Base-by-base conservation (phyloP, 257 asterid species). In the Coffea eugenioides region DNA sequence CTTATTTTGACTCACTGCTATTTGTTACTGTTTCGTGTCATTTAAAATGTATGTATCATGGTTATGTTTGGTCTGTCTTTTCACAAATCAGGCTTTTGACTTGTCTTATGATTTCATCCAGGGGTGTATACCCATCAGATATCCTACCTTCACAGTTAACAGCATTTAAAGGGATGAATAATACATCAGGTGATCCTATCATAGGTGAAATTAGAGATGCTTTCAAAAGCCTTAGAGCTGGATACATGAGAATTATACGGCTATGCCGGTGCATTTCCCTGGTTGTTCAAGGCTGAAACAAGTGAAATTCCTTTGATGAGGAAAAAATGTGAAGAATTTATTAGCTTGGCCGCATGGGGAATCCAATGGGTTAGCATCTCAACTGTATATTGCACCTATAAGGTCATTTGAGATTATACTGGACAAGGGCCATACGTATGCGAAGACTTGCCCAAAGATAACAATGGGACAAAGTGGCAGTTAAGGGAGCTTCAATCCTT, bases 121-220 rank as follows among this genome's bases (percentile, higher is more conserved):
- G 98, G 15, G 98, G 97, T 45, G 75, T 93, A 73, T 95, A 95
- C 79, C 98, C 99, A 45, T 90, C 90, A 13, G 97, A 92, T 69
- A 73, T 85, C 81, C 77, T 92, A 82, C 98, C 97, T 56, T 83
- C 84, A 43, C 86, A 86, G 82, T 69, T 86, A 65, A 77, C 87
- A 78, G 78, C 85, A 31, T 74, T 78, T 31, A 85, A 72, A 73
- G 82, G 78, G 66, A 46, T 25, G 8, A 81, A 82, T 46, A 48
- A 46, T 81, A 79, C 74, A 39, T 49, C 8, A 34, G 77, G 82
- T 62, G 82, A 76, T 71, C 78, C 82, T 13, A 43, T 84, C 69
- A 49, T 84, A 12, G 84, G 81, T 75, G 90, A 89, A 77, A 85
- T 94, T 59, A 76, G 80, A 77, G 84, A 75, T 64, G 86, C 88